Conservation (phyloP, 1,284 basidiomycete genomes). For the Ustilago tritici region DNA sequence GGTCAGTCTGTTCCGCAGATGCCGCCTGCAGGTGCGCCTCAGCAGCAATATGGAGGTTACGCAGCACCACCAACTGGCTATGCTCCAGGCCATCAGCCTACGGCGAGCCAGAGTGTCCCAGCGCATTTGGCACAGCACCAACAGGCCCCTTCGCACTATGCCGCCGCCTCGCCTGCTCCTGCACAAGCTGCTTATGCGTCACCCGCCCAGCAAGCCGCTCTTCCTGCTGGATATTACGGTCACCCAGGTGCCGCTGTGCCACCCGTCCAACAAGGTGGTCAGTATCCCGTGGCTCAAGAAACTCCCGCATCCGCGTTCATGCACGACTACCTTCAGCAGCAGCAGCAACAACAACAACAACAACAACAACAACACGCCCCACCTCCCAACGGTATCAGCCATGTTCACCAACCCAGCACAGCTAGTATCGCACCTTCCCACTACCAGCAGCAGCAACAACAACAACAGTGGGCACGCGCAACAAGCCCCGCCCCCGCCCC, state of each 20-base stretch:
- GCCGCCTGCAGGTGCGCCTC: conserved; percentile 20
- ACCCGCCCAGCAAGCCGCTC: conserved; percentile 34
- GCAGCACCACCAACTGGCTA: conserved; percentile 18
- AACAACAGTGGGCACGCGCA: conserved; percentile 38
- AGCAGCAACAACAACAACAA: conserved; percentile 27
- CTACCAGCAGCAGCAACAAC: conserved; percentile 25
- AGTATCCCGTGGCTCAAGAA: conserved; percentile 46
- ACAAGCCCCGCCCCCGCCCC: conserved; percentile 44
- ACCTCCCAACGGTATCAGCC: conserved; percentile 46
- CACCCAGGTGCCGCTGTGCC: conserved; percentile 19
- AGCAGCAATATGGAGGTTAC: conserved; percentile 42
- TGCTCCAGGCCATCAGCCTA: conserved; percentile 25
- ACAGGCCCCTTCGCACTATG: conserved; percentile 25
- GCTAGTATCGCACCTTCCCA: conserved; percentile 33
- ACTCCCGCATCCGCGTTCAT: conserved; percentile 64
- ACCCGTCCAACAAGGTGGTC: conserved; percentile 58
- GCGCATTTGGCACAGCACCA: conserved; percentile 43
- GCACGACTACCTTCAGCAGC: conserved; percentile 67
- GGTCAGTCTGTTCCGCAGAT: conserved; percentile 36
- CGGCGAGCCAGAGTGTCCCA: conserved; percentile 43
- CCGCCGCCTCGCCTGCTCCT: conserved; percentile 19
- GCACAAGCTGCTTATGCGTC: conserved; percentile 23
- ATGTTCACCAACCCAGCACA: conserved; percentile 31
- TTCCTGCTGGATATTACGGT: conserved; percentile 39
- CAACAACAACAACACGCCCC: conserved; percentile 38